Evolutionary conservation across 202 grass and related monocot species (phyloP), one percentile per base, ranked within the genome.

Genomic region (Saccharum hybrid): DNA sequence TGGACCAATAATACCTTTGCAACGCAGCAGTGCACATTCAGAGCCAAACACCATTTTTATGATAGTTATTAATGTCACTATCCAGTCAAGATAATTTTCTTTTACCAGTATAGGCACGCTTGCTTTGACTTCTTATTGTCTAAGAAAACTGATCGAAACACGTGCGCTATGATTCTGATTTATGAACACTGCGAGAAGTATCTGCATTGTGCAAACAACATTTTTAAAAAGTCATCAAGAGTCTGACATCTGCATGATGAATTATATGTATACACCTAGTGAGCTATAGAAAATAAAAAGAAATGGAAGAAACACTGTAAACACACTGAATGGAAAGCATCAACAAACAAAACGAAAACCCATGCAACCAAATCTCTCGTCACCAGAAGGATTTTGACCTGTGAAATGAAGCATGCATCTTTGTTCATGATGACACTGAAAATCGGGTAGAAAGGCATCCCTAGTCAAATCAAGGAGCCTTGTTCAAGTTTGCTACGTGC

Each of bases 401-500:
- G 49, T 45, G 39, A 69, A 65, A 18, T 12, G 19, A 59, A 21
- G 54, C 54, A 59, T 26, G 8, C 8, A 36, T 34, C 8, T n/a
- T n/a, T 26, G 19, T 68, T 51, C 28, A 38, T 38, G 19, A 76
- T 3, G 30, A 63, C 60, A 56, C 33, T 23, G 31, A 9, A 85
- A 41, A 41, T 65, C 10, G 33, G 57, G 22, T 40, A 73, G 1
- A 37, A 33, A 13, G 60, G 80, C 51, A 61, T 5, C 14, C 46
- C 36, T 36, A 31, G 16, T 75, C 86, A 80, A 75, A 81, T 75
- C 33, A 84, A 81, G 63, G 8, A 52, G 52, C 70, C 70, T 75
- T 84, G 51, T 76, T 69, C 81, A 75, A 89, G 72, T 89, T 82
- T 69, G 78, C 72, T 77, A 12, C 45, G 3, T 78, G 63, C 30